Evolutionary conservation across 169 alveolate genomes (phyloP).

Genomic region (Plasmodium knowlesi): DNA sequence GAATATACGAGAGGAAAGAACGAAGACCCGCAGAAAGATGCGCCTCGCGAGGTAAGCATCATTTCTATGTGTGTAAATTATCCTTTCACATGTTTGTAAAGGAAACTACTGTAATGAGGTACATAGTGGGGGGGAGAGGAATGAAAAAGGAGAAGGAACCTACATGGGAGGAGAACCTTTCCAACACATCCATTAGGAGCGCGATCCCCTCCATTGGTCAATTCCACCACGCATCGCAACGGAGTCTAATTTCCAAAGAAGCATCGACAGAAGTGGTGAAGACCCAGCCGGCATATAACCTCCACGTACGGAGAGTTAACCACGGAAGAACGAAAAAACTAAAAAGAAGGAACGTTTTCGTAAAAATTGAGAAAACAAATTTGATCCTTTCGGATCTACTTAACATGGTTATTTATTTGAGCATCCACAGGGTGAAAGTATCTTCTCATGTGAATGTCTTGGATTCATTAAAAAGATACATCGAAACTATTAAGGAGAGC

Average conservation of each 20-base stretch:
- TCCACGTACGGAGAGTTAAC: neutral
- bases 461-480: neutral
- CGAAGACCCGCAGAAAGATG: neutral
- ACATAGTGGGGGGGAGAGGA: neutral
- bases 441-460: neutral
- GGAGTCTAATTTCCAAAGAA: neutral
- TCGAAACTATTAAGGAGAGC: neutral
- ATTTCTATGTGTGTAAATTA: neutral
- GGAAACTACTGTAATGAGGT: neutral
- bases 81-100: neutral
- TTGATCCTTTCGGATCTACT: neutral
- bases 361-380: neutral
- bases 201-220: neutral
- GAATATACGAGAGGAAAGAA: neutral
- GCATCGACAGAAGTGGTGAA: neutral
- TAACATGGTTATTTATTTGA: neutral
- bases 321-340: neutral
- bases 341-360: neutral
- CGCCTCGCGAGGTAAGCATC: neutral
- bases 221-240: neutral
- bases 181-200: too few relatives aligned
- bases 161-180: neutral
- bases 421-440: neutral
- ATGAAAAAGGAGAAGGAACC: neutral
- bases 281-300: neutral